These are phyloP conservation scores for Tympanopsis confertula DNA, from an alignment of 2,329 filamentous ascomycete genomes.

Conservation along the genomic window DNA sequence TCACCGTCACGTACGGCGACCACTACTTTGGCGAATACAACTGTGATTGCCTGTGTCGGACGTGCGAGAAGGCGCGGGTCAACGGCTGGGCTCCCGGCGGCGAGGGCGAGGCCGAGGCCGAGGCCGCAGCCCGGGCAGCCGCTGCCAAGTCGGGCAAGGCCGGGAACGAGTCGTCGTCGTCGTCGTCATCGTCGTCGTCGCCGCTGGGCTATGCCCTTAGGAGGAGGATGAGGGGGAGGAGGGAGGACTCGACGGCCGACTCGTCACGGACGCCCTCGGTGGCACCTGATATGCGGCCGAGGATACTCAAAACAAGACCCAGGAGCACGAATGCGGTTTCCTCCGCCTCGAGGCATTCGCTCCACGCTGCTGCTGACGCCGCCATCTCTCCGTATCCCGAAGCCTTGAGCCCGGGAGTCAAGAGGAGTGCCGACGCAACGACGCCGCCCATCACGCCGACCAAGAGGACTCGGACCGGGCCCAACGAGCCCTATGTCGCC, in stretches of 20 bases:
- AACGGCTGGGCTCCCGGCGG: slow-evolving; percentile 71
- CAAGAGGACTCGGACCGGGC: slow-evolving; percentile 30
- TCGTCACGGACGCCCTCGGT: slow-evolving; percentile 45
- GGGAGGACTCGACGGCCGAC: slow-evolving; percentile 35
- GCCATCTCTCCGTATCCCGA: slow-evolving; percentile 16
- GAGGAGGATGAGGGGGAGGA: slow-evolving; percentile 29
- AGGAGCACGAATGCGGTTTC: too few relatives aligned
- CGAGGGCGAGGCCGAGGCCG: slow-evolving; percentile 14
- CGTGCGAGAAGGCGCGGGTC: slow-evolving; percentile 62
- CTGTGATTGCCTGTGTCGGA: slow-evolving; percentile 83
- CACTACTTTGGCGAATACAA: slow-evolving; percentile 94
- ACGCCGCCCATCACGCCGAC: slow-evolving; percentile 44
- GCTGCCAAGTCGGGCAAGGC: slow-evolving; percentile 9
- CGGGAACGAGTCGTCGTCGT: neutral
- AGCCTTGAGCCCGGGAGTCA: slow-evolving; percentile 1
- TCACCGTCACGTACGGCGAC: slow-evolving; percentile 90
- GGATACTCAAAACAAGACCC: slow-evolving; percentile 27
- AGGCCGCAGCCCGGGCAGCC: slow-evolving; percentile 12
- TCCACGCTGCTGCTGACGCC: slow-evolving; percentile 17
- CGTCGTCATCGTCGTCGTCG: slow-evolving; percentile 22
- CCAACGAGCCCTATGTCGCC: slow-evolving; percentile 13
- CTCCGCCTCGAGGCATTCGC: too few relatives aligned
- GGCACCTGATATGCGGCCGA: slow-evolving; percentile 41
- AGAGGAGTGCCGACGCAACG: neutral
- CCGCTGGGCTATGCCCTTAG: slow-evolving; percentile 43